Evolutionary conservation across 495 filamentous ascomycete species (phyloP), one percentile per base, ranked within the genome.

Genomic region (Podospora fimiseda): DNA sequence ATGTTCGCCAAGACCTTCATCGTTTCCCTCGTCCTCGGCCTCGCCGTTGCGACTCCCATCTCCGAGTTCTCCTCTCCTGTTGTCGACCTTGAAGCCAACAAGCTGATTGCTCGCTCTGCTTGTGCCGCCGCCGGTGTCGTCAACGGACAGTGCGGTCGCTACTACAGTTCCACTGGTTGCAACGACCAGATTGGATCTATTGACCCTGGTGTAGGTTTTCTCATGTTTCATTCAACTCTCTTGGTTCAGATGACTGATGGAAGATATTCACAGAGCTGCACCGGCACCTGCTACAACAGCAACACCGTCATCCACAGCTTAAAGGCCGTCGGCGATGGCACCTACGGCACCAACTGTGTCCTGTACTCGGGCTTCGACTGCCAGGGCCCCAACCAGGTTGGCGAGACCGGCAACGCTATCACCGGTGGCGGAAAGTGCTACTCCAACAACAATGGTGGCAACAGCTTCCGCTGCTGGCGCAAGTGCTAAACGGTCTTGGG

Each of bases 131-230:
- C 50, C 21, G 50, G 50, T 30, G 50, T 45, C 0, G 40, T 52
- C 50, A 52, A 46, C 40, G 50, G 50, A 19, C 50, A 52, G 40
- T 52, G 50, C 40, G 50, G 50, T 9, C 50, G 50, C 18, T 52
- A 52, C 50, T 52, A 43, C 39, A 39, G 50, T n/a, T 22, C 19
- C 50, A 44, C 39, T 15, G 22, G 23, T 24, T 52, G 50, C 50
- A 41, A 52, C 13, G 49, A 44, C 50, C 39, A 44, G 24, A 52
- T 52, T 39, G 40, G 40, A 18, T 13, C 19, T 16, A 52, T 52
- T 33, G 50, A 52, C 6, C 50, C 50, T 1, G 40, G 40, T 15
- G 50, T 52, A 52, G 15, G 50, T 38, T 14, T 19, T n/a, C n/a
- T n/a, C n/a, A n/a, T n/a, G n/a, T n/a, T n/a, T n/a, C n/a, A n/a